Evolutionary conservation across 192 early-diverging fungal genomes (phyloP), one percentile per base, ranked within the genome.

Genomic region (Gorgonomyces haynaldii): DNA sequence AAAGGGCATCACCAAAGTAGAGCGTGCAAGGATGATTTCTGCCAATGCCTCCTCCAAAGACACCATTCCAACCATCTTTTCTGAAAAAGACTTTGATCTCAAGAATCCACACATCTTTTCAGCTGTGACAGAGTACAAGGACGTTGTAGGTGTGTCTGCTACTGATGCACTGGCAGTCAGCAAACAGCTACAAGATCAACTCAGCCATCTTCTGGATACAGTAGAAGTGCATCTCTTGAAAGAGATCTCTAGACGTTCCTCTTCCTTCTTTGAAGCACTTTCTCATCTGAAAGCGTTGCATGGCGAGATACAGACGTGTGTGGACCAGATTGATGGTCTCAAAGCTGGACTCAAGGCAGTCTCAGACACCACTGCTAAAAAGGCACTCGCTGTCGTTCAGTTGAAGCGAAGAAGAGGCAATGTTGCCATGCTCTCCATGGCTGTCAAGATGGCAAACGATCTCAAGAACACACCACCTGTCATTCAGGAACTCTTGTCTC

Each of bases 251-350:
- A 75, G 81, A 17, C 67, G 94, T 19, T 92, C 89, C n/a, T 77
- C 82, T 6, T 91, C 94, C 0, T 99, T 99, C 54, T 99, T 99
- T 59, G 81, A 84, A 23, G 94, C 96, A 0, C 65, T 99, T 7
- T 82, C 84, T 4, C 96, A 90, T 46, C 69, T 99, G 28, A 85
- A 97, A 61, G 84, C 83, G 9, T 65, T 99, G 30, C 88, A 99
- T 60, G 74, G 80, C 0, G 91, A 99, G 54, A 97, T 91, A 0
- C 65, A 87, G 35, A 69, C 81, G 10, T 97, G 93, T 54, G 83
- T 99, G 6, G 64, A 69, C 0, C 81, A 99, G 50, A 97, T 99
- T 24, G 67, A 89, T 43, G 70, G 61, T 0, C 67, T 97, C 38
- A 73, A 88, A 9, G 60, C 66, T 16, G 77, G 82, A 38, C 61